These are phyloP conservation scores for Sporothrix schenckii DNA, from an alignment of 2,329 filamentous ascomycete species.

Conservation along the genomic window DNA sequence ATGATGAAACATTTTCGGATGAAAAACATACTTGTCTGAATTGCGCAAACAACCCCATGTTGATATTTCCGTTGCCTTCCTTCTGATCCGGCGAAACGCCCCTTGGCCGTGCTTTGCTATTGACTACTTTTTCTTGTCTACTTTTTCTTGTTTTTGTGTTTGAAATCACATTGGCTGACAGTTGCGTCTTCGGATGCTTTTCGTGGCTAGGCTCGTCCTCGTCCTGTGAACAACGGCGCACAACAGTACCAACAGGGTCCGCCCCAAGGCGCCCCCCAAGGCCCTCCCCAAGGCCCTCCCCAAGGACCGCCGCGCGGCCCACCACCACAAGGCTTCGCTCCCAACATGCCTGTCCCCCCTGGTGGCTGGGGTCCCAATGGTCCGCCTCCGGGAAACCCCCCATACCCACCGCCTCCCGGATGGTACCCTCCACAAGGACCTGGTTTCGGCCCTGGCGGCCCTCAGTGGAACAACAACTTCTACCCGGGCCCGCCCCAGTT, in stretches of 20 bases:
- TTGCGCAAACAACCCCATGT: conserved; percentile 89
- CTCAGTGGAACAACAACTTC: conserved; percentile 59
- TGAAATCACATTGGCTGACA: conserved; percentile 20
- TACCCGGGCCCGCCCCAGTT: conserved; percentile 56
- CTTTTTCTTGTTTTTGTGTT: background rate
- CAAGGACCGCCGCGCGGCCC: conserved; percentile 35
- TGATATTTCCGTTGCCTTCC: conserved; percentile 99
- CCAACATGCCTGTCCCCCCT: conserved; percentile 41
- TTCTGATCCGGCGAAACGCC: conserved; percentile 71
- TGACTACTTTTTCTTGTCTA: too few species aligned
- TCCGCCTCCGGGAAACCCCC: conserved; percentile 52
- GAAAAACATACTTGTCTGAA: conserved; percentile 84
- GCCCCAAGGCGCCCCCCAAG: conserved; percentile 36
- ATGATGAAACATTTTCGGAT: conserved; percentile 98
- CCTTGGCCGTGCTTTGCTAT: conserved; percentile 8
- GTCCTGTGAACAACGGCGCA: conserved; percentile 40
- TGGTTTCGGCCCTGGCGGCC: conserved; percentile 68
- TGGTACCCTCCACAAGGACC: conserved; percentile 75
- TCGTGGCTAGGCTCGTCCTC: conserved; percentile 45
- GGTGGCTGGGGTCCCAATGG: conserved; percentile 41
- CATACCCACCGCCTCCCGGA: conserved; percentile 74
- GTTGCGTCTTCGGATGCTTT: background rate
- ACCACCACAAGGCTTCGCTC: conserved; percentile 40
- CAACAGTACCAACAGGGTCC: conserved; percentile 42
- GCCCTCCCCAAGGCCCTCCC: conserved; percentile 35